Percentiles rank a stretch among this genome's conserved stretches.
These are phyloP conservation scores for Gossypium aridum DNA, from an alignment of 441 rosid species.

Conservation along the genomic window DNA sequence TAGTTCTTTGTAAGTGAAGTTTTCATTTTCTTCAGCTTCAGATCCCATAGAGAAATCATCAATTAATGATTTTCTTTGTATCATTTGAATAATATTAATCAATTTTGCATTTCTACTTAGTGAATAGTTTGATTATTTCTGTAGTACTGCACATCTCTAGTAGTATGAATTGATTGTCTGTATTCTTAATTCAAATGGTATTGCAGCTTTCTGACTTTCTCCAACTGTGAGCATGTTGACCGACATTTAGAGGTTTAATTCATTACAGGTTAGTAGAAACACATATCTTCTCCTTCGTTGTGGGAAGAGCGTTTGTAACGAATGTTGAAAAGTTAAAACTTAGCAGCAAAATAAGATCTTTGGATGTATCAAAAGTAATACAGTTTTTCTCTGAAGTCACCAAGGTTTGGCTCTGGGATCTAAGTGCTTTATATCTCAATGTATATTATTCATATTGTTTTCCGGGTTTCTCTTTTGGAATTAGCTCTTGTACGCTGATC, in stretches of 20 bases:
- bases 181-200: slow-evolving; percentile 8
- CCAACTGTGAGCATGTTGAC: slow-evolving; percentile 19
- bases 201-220: slow-evolving; percentile 13
- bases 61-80: neutral
- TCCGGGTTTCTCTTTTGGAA: slow-evolving; percentile 14
- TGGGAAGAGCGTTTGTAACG: slow-evolving; percentile 99
- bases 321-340: slow-evolving; percentile 96
- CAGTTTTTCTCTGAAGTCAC: slow-evolving; percentile 75
- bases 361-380: slow-evolving; percentile 65
- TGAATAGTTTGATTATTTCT: neutral
- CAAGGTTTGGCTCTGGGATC: slow-evolving; percentile 49
- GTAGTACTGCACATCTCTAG: neutral
- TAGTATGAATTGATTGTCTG: neutral
- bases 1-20: neutral
- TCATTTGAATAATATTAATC: neutral
- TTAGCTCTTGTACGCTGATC: slow-evolving; percentile 21
- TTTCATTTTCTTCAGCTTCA: slow-evolving; percentile 1
- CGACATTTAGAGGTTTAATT: slow-evolving; percentile 25
- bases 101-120: neutral
- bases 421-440: slow-evolving; percentile 9
- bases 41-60: neutral
- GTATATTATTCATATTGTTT: slow-evolving; percentile 10
- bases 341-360: slow-evolving; percentile 78
- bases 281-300: slow-evolving; percentile 96
- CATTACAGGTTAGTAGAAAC: slow-evolving; percentile 97